These are phyloP conservation scores for Boletus calvinii DNA, from an alignment of 1,284 basidiomycete genomes.

Conservation along the genomic window DNA sequence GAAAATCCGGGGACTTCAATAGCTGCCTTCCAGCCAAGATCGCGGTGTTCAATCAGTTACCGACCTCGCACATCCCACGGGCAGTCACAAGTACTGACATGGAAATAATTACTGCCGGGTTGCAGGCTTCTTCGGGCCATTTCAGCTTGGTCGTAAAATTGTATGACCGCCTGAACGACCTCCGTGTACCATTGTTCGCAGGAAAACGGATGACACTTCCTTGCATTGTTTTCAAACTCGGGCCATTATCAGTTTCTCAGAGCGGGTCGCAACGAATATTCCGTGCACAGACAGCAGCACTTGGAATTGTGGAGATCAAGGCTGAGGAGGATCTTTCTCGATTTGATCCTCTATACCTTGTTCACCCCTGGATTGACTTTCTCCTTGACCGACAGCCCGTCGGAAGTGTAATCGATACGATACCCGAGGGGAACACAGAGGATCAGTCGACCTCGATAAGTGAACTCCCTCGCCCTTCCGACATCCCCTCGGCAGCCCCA, in stretches of 20 bases:
- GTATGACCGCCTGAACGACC: not conserved
- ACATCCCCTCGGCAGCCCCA: not conserved
- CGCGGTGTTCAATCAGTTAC: no score
- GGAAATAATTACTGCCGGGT: no score
- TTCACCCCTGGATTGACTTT: no score
- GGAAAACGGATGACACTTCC: not conserved
- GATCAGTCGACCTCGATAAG: not conserved
- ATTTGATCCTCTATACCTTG: no score
- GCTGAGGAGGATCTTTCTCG: no score
- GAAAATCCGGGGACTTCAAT: no score
- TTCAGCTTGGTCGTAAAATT: not conserved
- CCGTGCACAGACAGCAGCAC: not conserved
- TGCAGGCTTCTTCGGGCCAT: no score
- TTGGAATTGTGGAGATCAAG: no score
- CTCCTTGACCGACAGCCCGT: not conserved
- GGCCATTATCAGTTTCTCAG: not conserved
- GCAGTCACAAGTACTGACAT: no score
- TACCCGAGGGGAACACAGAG: not conserved
- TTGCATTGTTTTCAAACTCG: constrained; percentile 3
- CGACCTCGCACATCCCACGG: no score
- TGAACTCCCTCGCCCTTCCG: not conserved
- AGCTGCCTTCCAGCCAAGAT: no score
- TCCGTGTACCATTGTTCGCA: not conserved
- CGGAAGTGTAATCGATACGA: not conserved
- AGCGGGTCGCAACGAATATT: not conserved